Evolutionary conservation across 305 asterid species (phyloP), one percentile per base, ranked within the genome.

Genomic region (Fraxinus ornus): DNA sequence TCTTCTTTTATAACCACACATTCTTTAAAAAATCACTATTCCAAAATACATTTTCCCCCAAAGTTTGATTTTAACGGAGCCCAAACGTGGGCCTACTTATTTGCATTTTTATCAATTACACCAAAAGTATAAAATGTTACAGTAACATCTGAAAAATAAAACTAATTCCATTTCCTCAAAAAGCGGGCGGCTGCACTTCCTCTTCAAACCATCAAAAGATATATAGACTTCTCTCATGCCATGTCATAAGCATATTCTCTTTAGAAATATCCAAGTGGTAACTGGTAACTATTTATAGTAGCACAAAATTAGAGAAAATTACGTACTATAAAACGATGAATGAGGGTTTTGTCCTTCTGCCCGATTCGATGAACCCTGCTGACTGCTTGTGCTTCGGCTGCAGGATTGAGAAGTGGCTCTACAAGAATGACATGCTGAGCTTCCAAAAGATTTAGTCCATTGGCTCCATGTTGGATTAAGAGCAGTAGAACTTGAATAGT

Each of bases 301-400:
- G 39, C 36, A 68, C 39, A 28, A 68, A 60, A 24, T 55, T 35
- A 22, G 79, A 83, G 83, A 86, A 52, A 75, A 80, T 4, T 22
- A 86, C 99, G 44, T 91, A 95, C 99, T 17, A 95, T 90, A 83
- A 94, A 95, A 78, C 99, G 99, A 81, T 95, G 99, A 76, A 95
- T 97, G 7, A 90, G 92, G 77, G 99, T 95, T 86, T 91, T 92
- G 5, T 91, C 92, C 83, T 89, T 82, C 90, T 95, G 99, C 41
- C 99, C 99, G 10, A 95, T 94, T 62, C 99, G 92, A 87, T 95
- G 99, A 75, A 94, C 99, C 90, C 99, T 91, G 84, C 99, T 95
- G 71, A 95, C 91, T 30, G 99, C 99, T 88, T 95, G 99, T 83
- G 99, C 98, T 90, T 95, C 99, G 41, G 97, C 97, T 78, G 98